phyloP scores from a whole-genome alignment of 2,329 filamentous ascomycete species.

The Periconia sp. region DNA sequence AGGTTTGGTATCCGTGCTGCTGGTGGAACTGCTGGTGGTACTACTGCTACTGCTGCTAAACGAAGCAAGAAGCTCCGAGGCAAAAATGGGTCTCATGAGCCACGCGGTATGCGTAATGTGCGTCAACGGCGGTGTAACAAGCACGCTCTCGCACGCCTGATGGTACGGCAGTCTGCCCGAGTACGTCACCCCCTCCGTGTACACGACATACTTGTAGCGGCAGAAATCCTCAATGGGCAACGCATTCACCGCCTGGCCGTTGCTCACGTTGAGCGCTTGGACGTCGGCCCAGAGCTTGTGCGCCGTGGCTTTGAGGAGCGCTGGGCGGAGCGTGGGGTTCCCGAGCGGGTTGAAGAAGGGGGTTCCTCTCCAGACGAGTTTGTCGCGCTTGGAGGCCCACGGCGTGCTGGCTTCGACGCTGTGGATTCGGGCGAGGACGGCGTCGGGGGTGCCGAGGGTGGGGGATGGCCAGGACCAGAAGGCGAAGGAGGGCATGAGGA shows the following conservation, averaged over 20 bases:
- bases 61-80: slow-evolving; percentile 9
- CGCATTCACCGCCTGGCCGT: slow-evolving; percentile 11
- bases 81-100: slow-evolving; percentile 17
- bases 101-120: slow-evolving; percentile 17
- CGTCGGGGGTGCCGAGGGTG: slow-evolving; percentile 16
- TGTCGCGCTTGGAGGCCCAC: slow-evolving; percentile 19
- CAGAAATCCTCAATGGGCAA: slow-evolving; percentile 24
- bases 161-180: slow-evolving; percentile 25
- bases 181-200: slow-evolving; percentile 29
- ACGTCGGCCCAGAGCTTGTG: slow-evolving; percentile 27
- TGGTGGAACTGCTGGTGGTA: background rate
- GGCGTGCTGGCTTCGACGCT: slow-evolving; percentile 10
- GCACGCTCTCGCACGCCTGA: slow-evolving; percentile 24
- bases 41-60: background rate
- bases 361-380: slow-evolving; percentile 28
- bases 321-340: slow-evolving; percentile 21
- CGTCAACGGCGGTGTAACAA: slow-evolving; percentile 19
- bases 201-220: slow-evolving; percentile 23
- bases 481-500: slow-evolving; percentile 28
- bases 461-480: slow-evolving; percentile 21
- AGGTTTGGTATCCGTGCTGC: background rate
- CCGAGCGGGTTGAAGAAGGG: slow-evolving; percentile 26
- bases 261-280: slow-evolving; percentile 10
- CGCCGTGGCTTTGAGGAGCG: slow-evolving; percentile 20
- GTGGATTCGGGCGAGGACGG: slow-evolving; percentile 12